Conservation (phyloP, 2,329 filamentous ascomycete species). For the Ustilaginoidea virens region DNA sequence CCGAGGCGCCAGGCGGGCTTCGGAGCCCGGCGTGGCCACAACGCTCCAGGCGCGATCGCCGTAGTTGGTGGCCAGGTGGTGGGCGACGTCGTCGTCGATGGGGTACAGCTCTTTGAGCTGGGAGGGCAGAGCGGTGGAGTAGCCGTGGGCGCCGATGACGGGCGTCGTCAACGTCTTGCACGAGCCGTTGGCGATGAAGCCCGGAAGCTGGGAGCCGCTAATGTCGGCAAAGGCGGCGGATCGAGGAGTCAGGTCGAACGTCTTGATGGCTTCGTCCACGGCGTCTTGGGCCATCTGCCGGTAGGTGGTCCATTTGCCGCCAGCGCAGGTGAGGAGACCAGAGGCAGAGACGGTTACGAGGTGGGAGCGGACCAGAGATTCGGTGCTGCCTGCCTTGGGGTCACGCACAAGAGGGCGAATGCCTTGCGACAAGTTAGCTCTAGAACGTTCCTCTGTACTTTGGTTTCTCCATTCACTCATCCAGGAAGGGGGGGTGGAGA, state of each 20-base stretch:
- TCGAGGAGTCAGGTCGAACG: constrained; percentile 43
- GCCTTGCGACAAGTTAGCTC: constrained; percentile 14
- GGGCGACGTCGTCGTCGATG: constrained; percentile 24
- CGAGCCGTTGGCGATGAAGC: constrained; percentile 42
- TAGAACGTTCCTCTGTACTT: no score
- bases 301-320: constrained; percentile 82
- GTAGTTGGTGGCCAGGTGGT: constrained; percentile 25
- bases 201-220: constrained; percentile 40
- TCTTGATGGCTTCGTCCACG: constrained; percentile 60
- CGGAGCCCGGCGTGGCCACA: constrained; percentile 27
- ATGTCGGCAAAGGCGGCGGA: constrained; percentile 44
- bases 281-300: constrained; percentile 79
- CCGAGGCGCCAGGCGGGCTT: constrained; percentile 44
- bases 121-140: constrained; percentile 17
- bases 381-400: constrained; percentile 66
- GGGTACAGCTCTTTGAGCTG: constrained; percentile 22
- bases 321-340: constrained; percentile 65
- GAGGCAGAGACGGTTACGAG: constrained; percentile 60
- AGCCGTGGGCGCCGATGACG: constrained; percentile 66
- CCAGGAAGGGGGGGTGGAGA: no score
- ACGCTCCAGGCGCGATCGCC: constrained; percentile 55
- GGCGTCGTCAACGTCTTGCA: constrained; percentile 64
- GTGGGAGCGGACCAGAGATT: constrained; percentile 72
- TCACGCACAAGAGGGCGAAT: constrained; percentile 71
- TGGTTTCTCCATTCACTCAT: no score